Evolutionary conservation across 176 grass and related monocot genomes (phyloP).

Genomic region (Carex cristatella): DNA sequence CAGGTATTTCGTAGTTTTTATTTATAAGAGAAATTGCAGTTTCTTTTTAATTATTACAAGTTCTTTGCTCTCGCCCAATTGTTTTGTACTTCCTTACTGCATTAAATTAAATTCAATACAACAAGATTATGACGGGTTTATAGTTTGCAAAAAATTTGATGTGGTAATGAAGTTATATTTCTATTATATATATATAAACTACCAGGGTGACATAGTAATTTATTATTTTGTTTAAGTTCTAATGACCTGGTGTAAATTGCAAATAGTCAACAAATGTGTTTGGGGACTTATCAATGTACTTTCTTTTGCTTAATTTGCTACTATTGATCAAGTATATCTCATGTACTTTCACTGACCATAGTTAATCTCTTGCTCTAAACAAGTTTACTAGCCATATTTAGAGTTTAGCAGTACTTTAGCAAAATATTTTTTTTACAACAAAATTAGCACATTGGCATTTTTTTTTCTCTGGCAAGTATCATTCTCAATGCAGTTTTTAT

Average conservation of each 20-base stretch:
- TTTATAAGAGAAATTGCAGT: neutral
- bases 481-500: slow-evolving; percentile 17
- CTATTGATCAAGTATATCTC: neutral
- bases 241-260: neutral
- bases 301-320: neutral
- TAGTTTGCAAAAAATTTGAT: neutral
- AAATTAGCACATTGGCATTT: neutral
- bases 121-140: neutral
- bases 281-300: neutral
- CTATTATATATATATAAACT: neutral
- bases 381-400: neutral
- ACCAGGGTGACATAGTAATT: neutral
- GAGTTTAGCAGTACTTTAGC: neutral
- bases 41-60: neutral
- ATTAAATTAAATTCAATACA: neutral
- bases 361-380: neutral
- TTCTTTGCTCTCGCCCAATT: neutral
- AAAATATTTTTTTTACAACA: neutral
- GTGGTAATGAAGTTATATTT: neutral
- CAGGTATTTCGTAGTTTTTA: slow-evolving; percentile 37
- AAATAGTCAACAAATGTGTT: neutral
- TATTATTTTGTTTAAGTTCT: no score
- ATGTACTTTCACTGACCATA: neutral
- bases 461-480: neutral
- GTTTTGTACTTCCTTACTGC: neutral